phyloP scores from a whole-genome alignment of 257 asterid species.

The Prunella vulgaris region DNA sequence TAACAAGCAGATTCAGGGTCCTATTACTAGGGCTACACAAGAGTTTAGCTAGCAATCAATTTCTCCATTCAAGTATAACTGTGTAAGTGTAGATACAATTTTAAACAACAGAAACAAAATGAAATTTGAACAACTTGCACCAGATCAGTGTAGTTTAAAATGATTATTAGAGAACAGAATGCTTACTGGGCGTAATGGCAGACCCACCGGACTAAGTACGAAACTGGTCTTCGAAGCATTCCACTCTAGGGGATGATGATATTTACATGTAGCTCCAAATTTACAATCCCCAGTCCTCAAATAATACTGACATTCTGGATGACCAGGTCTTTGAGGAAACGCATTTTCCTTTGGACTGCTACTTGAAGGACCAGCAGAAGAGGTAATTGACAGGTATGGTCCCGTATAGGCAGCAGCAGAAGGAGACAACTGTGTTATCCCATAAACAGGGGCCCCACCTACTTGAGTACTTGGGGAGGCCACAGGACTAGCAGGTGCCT shows the following conservation, averaged over 20 bases:
- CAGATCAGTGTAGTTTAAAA: background rate
- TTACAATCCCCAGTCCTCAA: constrained; percentile 87
- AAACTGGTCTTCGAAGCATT: constrained; percentile 45
- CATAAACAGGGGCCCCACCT: constrained; percentile 55
- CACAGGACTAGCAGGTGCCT: constrained; percentile 62
- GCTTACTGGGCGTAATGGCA: constrained; percentile 89
- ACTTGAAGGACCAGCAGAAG: constrained; percentile 62
- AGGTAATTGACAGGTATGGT: constrained; percentile 51
- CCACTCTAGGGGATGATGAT: constrained; percentile 82
- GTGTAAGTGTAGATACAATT: too few species aligned
- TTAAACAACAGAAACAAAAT: background rate
- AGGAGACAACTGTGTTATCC: constrained; percentile 69
- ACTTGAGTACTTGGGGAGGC: constrained; percentile 56
- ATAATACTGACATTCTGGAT: constrained; percentile 76
- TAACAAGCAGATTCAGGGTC: too few species aligned
- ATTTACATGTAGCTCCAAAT: constrained; percentile 83
- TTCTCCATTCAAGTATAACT: too few species aligned
- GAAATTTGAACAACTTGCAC: background rate
- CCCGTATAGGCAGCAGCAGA: constrained; percentile 79
- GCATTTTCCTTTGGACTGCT: constrained; percentile 55
- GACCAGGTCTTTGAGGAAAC: constrained; percentile 89
- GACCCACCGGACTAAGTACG: constrained; percentile 76
- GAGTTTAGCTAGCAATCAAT: too few species aligned
- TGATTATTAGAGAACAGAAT: constrained; percentile 3
- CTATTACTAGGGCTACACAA: too few species aligned